These are phyloP conservation scores for Berberis thunbergii DNA, from an alignment of 164 flowering plant species.

Conservation along the genomic window DNA sequence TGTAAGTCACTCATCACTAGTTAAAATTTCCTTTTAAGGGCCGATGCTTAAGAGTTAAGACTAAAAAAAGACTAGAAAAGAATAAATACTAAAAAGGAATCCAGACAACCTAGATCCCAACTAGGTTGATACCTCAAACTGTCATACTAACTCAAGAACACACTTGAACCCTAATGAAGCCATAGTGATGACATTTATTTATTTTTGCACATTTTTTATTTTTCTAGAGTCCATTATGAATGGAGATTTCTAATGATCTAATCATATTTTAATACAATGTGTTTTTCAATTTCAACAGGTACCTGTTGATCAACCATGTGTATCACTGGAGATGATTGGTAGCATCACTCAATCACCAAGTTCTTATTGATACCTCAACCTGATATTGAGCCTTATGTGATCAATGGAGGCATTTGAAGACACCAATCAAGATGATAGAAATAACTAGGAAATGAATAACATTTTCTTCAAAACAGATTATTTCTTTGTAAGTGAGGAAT, in stretches of 20 bases:
- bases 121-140: too few species aligned
- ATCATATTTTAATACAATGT: neutral
- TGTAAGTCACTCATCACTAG: slow-evolving; percentile 37
- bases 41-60: neutral
- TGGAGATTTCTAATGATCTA: neutral
- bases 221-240: too few species aligned
- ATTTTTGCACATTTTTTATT: neutral
- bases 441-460: neutral
- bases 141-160: too few species aligned
- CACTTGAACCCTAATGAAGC: too few species aligned
- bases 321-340: slow-evolving; percentile 20
- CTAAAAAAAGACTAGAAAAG: neutral
- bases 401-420: neutral
- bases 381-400: neutral
- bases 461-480: too few species aligned
- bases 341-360: slow-evolving; percentile 18
- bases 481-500: too few species aligned
- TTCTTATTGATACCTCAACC: neutral
- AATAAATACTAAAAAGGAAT: too few species aligned
- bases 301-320: slow-evolving; percentile 22
- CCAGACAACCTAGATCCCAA: too few species aligned
- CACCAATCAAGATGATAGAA: neutral
- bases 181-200: too few species aligned
- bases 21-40: neutral
- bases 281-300: slow-evolving; percentile 11